Evolutionary conservation across 73 alveolate genomes (phyloP).

Genomic region (Paramecium primaurelia): DNA sequence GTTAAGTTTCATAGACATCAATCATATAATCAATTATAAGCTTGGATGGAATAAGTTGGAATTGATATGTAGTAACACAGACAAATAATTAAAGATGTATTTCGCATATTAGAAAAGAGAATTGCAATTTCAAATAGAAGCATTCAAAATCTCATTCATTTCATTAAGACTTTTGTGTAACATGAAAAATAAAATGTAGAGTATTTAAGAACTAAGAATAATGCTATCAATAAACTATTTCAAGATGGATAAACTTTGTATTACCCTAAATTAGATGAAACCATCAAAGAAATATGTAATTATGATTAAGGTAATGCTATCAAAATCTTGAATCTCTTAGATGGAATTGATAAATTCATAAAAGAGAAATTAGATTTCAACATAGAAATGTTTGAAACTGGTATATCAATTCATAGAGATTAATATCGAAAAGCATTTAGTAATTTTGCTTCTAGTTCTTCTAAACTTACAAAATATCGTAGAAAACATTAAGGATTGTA

Average conservation of each 20-base stretch:
- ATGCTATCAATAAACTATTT: neutral
- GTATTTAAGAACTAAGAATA: constrained; percentile 14
- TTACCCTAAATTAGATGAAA: neutral
- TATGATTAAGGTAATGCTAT: constrained; percentile 31
- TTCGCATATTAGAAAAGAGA: neutral
- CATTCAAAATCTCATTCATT: neutral
- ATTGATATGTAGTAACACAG: neutral
- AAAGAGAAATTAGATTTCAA: constrained; percentile 12
- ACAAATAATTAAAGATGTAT: neutral
- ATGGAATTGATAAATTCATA: constrained; percentile 24
- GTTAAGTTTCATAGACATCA: neutral
- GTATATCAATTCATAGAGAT: neutral
- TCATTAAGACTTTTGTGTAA: neutral
- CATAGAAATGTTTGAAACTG: neutral
- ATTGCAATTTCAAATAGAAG: constrained; percentile 10
- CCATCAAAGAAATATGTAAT: constrained; percentile 8
- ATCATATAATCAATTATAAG: neutral
- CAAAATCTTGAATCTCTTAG: neutral
- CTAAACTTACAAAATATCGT: neutral
- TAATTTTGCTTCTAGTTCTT: neutral
- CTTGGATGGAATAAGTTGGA: constrained; percentile 27
- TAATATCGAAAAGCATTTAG: neutral
- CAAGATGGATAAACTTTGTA: neutral
- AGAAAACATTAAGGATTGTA: neutral
- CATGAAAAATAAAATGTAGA: constrained; percentile 14